Percentiles rank a stretch among this genome's conserved stretches.
Conservation (phyloP, 1,284 basidiomycete species). For the Cutaneotrichosporon mucoides region DNA sequence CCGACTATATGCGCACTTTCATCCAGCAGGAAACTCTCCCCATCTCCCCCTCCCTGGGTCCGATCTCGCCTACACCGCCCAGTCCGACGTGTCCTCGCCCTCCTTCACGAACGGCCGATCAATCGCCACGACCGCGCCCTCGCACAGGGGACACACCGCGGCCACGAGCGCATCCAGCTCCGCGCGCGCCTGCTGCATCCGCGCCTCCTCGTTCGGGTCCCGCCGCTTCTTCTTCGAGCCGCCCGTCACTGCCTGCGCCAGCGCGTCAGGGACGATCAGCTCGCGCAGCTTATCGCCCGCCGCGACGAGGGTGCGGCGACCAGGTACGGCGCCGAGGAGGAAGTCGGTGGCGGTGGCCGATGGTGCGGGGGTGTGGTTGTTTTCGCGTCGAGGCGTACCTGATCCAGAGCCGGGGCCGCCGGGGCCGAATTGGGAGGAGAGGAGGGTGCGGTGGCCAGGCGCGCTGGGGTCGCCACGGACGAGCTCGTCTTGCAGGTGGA, state of each 20-base stretch:
- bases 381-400: constrained; percentile 22
- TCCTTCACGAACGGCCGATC: constrained; percentile 80
- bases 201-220: constrained; percentile 56
- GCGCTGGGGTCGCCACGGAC: constrained; percentile 54
- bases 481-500: constrained; percentile 77
- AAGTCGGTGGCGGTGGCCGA: constrained; percentile 32
- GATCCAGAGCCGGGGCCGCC: constrained; percentile 14
- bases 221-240: constrained; percentile 46
- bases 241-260: constrained; percentile 56
- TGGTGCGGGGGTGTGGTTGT: constrained; percentile 19
- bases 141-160: constrained; percentile 83
- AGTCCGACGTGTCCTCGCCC: constrained; percentile 74
- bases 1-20: too few relatives aligned
- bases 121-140: constrained; percentile 72
- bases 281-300: constrained; percentile 85
- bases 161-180: constrained; percentile 86
- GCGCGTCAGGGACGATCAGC: constrained; percentile 84
- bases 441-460: constrained; percentile 28
- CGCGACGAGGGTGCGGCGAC: constrained; percentile 73
- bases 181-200: constrained; percentile 57
- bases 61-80: constrained; percentile 59
- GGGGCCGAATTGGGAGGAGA: constrained; percentile 28
- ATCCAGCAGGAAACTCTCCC: too few relatives aligned
- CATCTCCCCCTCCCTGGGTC: too few relatives aligned
- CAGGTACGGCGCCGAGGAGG: constrained; percentile 51